These are phyloP conservation scores for Phanerodontia chrysosporium DNA, from an alignment of 768 basidiomycete genomes.

Conservation along the genomic window DNA sequence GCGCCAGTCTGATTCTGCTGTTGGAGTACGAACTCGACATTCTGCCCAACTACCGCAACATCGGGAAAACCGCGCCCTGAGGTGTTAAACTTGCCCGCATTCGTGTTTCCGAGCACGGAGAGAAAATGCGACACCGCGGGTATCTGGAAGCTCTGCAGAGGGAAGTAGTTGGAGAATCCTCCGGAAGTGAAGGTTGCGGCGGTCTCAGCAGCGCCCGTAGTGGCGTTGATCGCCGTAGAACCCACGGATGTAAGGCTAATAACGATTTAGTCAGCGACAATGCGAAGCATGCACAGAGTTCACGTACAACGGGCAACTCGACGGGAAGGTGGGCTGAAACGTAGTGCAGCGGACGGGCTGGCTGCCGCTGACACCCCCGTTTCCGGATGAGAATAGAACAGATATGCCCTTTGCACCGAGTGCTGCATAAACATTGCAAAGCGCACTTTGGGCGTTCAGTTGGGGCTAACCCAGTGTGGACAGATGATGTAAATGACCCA, in stretches of 20 bases:
- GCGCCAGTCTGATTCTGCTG: conserved; percentile 34
- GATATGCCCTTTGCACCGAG: conserved; percentile 28
- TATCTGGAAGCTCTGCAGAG: conserved; percentile 28
- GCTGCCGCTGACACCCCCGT: conserved; percentile 26
- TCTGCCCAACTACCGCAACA: conserved; percentile 52
- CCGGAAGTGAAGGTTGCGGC: conserved; percentile 15
- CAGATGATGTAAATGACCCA: not conserved
- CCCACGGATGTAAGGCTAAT: conserved; percentile 21
- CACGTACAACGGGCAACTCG: conserved; percentile 27
- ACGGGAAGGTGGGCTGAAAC: conserved; percentile 29
- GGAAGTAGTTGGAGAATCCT: conserved; percentile 25
- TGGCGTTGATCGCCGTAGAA: conserved; percentile 11
- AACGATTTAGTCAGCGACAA: not conserved
- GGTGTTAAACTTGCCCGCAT: too few relatives aligned
- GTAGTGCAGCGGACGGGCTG: conserved; percentile 19
- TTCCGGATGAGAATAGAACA: conserved; percentile 29
- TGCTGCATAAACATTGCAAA: conserved; percentile 26
- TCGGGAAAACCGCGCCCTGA: conserved; percentile 51
- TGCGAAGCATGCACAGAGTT: not conserved
- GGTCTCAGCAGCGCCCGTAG: conserved; percentile 22
- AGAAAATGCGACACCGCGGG: conserved; percentile 36
- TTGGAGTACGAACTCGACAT: conserved; percentile 42
- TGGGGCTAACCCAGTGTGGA: too few relatives aligned
- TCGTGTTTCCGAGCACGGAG: conserved; percentile 16
- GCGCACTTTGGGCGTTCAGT: conserved; percentile 7